Evolutionary conservation across 805 yeast species (phyloP).

Genomic region (Myxozyma nipponensis): DNA sequence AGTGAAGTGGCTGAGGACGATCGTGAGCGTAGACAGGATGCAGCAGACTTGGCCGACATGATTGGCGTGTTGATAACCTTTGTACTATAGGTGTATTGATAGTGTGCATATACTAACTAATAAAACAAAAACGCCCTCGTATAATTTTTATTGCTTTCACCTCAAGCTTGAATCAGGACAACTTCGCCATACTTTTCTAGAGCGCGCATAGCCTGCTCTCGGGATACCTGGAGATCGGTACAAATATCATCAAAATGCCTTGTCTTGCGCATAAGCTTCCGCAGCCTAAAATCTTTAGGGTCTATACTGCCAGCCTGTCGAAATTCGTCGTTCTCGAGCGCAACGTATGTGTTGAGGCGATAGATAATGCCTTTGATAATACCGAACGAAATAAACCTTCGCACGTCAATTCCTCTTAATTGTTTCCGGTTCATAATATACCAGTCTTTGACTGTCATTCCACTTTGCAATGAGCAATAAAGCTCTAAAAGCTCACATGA

Average conservation of each 20-base stretch:
- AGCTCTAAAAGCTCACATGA: conserved; percentile 65
- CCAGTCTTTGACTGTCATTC: conserved; percentile 78
- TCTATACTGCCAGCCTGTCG: conserved; percentile 23
- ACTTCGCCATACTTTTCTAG: conserved; percentile 21
- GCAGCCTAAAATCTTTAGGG: conserved; percentile 13
- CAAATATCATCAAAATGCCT: conserved; percentile 47
- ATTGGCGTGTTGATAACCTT: conserved; percentile 21
- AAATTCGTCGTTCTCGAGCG: conserved; percentile 37
- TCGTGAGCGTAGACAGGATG: conserved; percentile 15
- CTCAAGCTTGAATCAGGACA: conserved; percentile 15
- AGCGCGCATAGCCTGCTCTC: conserved; percentile 11
- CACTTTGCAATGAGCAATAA: conserved; percentile 74
- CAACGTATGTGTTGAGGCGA: conserved; percentile 73
- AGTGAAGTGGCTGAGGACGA: conserved; percentile 17
- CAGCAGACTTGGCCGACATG: conserved; percentile 24
- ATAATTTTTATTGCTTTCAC: too few relatives aligned
- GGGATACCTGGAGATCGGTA: conserved; percentile 51
- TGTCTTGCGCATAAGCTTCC: conserved; percentile 18
- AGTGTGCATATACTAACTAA: background rate
- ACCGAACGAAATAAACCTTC: conserved; percentile 86
- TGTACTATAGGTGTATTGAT: background rate
- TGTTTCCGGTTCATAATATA: conserved; percentile 57
- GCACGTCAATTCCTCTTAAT: conserved; percentile 66
- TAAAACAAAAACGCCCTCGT: background rate
- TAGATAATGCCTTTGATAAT: conserved; percentile 75